Evolutionary conservation across 73 alveolate species (phyloP).

Genomic region (Tetrahymena borealis): DNA sequence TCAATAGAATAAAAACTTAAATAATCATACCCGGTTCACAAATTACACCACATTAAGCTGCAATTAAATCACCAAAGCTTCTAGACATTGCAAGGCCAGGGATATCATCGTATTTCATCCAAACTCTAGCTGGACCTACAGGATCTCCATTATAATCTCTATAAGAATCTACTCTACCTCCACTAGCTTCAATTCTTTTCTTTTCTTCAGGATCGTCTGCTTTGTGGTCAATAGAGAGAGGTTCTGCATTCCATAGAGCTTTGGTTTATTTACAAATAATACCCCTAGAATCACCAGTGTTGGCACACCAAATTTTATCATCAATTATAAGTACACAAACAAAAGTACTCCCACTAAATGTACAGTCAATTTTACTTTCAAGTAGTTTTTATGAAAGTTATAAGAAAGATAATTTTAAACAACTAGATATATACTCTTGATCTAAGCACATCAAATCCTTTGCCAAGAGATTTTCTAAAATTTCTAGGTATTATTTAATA

Average conservation of each 20-base stretch:
- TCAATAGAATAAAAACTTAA: not conserved
- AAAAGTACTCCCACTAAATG: slow-evolving; percentile 86
- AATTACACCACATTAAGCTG: slow-evolving; percentile 86
- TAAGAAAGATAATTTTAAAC: not conserved
- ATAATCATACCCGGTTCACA: slow-evolving; percentile 52
- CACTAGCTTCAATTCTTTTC: slow-evolving; percentile 50
- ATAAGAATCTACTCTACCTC: slow-evolving; percentile 69
- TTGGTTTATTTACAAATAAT: slow-evolving; percentile 31
- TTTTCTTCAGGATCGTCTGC: slow-evolving; percentile 73
- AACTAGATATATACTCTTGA: not conserved
- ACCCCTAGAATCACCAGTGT: slow-evolving; percentile 92
- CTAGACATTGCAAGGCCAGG: slow-evolving; percentile 99
- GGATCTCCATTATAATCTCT: slow-evolving; percentile 55
- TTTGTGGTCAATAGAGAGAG: slow-evolving; percentile 76
- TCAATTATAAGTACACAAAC: slow-evolving; percentile 63
- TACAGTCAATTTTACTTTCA: not conserved
- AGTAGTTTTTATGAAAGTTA: not conserved
- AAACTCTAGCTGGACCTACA: slow-evolving; percentile 80
- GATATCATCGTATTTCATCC: slow-evolving; percentile 60
- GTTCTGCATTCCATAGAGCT: not conserved
- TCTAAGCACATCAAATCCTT: slow-evolving; percentile 2
- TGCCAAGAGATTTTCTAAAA: slow-evolving; percentile 1
- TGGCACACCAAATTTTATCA: slow-evolving; percentile 62
- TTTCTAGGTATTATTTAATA: not conserved
- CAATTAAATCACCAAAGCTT: slow-evolving; percentile 91